phyloP scores from a whole-genome alignment of 768 basidiomycete genomes.

The Tulasnella sp. region DNA sequence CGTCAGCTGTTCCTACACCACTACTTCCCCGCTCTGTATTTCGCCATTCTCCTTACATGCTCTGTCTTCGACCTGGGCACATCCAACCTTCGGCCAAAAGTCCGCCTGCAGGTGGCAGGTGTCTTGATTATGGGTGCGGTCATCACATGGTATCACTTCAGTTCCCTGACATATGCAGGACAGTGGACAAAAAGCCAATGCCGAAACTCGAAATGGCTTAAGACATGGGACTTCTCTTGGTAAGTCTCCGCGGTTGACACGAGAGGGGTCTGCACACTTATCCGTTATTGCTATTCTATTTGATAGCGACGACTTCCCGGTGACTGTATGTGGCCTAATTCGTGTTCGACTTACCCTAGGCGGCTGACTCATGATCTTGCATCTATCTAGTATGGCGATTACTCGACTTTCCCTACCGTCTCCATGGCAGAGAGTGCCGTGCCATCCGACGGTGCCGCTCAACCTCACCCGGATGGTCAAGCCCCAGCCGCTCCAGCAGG shows the following conservation, averaged over 20 bases:
- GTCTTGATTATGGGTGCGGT: slow-evolving; percentile 61
- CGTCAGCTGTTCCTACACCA: slow-evolving; percentile 98
- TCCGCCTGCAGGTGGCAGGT: slow-evolving; percentile 70
- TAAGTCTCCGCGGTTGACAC: slow-evolving; percentile 25
- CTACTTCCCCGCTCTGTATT: slow-evolving; percentile 95
- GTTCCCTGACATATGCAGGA: slow-evolving; percentile 71
- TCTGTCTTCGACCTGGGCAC: slow-evolving; percentile 78
- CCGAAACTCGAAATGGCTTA: slow-evolving; percentile 66
- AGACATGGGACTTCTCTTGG: slow-evolving; percentile 96
- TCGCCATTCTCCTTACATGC: slow-evolving; percentile 68
- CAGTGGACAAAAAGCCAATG: slow-evolving; percentile 82
- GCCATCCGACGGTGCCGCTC: background rate
- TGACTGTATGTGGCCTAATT: slow-evolving; percentile 42
- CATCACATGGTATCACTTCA: slow-evolving; percentile 69
- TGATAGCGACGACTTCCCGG: slow-evolving; percentile 52
- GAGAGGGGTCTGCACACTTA: background rate
- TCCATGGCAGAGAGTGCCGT: background rate
- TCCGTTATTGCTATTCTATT: background rate
- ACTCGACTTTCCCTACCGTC: background rate
- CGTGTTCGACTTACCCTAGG: background rate
- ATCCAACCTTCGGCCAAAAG: slow-evolving; percentile 57
- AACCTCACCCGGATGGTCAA: too few relatives aligned
- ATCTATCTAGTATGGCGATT: slow-evolving; percentile 34
- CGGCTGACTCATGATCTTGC: background rate
- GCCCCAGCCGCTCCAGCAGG: slow-evolving; percentile 30